phyloP scores from a whole-genome alignment of 139 green algal genomes.

The Penium margaritaceum region DNA sequence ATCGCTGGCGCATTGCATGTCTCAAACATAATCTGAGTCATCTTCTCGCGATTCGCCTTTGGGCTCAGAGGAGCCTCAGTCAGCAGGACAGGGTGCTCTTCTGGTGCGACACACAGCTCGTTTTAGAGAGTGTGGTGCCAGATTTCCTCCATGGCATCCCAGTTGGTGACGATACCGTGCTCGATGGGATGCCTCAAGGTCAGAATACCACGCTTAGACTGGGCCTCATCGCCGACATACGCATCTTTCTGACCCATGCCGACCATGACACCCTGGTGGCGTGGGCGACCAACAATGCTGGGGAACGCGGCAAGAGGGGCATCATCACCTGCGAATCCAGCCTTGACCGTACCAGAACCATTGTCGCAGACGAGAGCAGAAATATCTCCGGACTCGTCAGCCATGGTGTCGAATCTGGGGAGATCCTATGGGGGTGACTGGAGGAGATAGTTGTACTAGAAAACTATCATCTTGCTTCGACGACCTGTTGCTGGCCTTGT shows the following conservation, averaged over 20 bases:
- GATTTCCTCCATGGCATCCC: conserved; percentile 57
- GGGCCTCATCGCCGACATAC: conserved; percentile 54
- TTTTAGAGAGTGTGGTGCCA: conserved; percentile 59
- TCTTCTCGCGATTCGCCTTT: conserved; percentile 52
- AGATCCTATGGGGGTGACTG: no score
- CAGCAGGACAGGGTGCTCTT: conserved; percentile 52
- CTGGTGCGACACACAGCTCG: conserved; percentile 52
- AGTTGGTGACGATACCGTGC: conserved; percentile 55
- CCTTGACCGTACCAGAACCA: conserved; percentile 51
- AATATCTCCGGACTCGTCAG: conserved; percentile 37
- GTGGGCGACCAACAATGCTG: conserved; percentile 47
- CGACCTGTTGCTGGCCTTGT: no score
- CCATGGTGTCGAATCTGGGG: no score
- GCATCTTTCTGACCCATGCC: conserved; percentile 50
- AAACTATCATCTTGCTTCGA: no score
- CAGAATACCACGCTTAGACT: conserved; percentile 52
- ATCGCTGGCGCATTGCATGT: conserved; percentile 50
- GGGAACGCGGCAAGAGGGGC: conserved; percentile 51
- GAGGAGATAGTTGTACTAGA: no score
- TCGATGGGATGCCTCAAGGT: conserved; percentile 55
- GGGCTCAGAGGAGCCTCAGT: conserved; percentile 50
- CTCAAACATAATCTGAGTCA: conserved; percentile 60
- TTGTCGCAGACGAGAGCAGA: conserved; percentile 53
- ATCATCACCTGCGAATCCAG: conserved; percentile 53
- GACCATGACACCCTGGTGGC: conserved; percentile 48